Conservation (phyloP, 2,329 filamentous ascomycete species). For the Claviceps monticola region DNA sequence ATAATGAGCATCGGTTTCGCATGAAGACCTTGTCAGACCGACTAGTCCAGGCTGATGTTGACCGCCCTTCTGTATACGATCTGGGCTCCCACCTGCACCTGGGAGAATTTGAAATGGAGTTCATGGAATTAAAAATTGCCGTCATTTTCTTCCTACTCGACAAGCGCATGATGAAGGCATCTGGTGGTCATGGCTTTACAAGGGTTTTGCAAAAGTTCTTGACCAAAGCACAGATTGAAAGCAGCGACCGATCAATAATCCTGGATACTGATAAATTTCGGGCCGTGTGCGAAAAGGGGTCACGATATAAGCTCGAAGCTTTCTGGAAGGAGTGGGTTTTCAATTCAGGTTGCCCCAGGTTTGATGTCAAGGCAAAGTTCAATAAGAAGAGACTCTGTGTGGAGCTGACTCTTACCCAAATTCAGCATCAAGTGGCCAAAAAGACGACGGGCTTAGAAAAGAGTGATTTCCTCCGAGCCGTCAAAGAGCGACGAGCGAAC, state of each 20-base stretch:
- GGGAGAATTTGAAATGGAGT: constrained; percentile 75
- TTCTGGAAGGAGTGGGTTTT: constrained; percentile 94
- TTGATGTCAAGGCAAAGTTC: constrained; percentile 76
- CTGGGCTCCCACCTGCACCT: constrained; percentile 67
- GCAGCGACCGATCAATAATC: constrained; percentile 51
- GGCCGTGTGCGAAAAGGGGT: constrained; percentile 73
- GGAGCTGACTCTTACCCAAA: constrained; percentile 77
- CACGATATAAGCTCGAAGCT: constrained; percentile 70
- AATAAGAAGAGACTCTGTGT: constrained; percentile 97
- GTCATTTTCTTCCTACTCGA: constrained; percentile 90
- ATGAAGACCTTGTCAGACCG: constrained; percentile 75
- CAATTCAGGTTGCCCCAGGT: constrained; percentile 76
- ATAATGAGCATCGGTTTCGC: constrained; percentile 86
- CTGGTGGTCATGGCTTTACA: constrained; percentile 64
- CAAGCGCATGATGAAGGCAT: constrained; percentile 76
- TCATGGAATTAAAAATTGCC: constrained; percentile 80
- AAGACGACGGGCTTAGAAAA: constrained; percentile 43
- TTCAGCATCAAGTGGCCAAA: constrained; percentile 36
- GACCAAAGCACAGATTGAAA: constrained; percentile 62
- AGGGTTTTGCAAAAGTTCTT: constrained; percentile 79
- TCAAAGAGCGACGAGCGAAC: constrained; percentile 62
- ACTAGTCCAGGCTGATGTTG: constrained; percentile 67
- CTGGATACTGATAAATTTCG: constrained; percentile 66
- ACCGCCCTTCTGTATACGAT: constrained; percentile 68
- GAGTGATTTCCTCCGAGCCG: constrained; percentile 66